Evolutionary conservation across 2,329 filamentous ascomycete species (phyloP).

Genomic region (Apiospora sp.): DNA sequence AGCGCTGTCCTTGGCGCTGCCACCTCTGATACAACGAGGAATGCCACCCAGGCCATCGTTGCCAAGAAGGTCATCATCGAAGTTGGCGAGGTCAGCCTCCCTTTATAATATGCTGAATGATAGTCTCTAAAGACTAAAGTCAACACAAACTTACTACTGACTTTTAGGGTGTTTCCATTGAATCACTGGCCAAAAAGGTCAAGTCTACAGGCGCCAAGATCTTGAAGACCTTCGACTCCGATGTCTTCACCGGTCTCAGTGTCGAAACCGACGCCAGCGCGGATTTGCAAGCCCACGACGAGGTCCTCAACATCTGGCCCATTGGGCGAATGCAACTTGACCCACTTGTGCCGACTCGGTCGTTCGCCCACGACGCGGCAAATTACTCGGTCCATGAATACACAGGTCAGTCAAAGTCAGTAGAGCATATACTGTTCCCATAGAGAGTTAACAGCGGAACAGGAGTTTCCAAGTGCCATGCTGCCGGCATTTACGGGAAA

Average conservation of each 20-base stretch:
- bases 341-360: constrained; percentile 20
- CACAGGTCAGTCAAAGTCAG: neutral
- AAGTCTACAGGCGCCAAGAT: constrained; percentile 26
- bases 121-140: neutral
- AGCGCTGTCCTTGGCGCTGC: neutral
- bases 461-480: constrained; percentile 15
- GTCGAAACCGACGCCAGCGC: constrained; percentile 36
- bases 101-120: neutral
- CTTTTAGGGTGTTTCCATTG: neutral
- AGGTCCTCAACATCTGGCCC: constrained; percentile 36
- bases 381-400: constrained; percentile 21
- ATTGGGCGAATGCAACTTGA: constrained; percentile 30
- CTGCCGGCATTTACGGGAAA: constrained; percentile 14
- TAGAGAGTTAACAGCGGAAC: neutral
- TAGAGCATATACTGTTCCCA: neutral
- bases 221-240: constrained; percentile 36
- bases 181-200: neutral
- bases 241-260: constrained; percentile 38
- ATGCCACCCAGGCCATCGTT: constrained; percentile 8
- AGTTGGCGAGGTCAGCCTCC: neutral
- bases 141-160: neutral
- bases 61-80: constrained; percentile 22
- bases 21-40: neutral
- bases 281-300: constrained; percentile 44
- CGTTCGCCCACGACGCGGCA: constrained; percentile 25